phyloP scores from a whole-genome alignment of 768 basidiomycete genomes.

The Amanita phalloides region DNA sequence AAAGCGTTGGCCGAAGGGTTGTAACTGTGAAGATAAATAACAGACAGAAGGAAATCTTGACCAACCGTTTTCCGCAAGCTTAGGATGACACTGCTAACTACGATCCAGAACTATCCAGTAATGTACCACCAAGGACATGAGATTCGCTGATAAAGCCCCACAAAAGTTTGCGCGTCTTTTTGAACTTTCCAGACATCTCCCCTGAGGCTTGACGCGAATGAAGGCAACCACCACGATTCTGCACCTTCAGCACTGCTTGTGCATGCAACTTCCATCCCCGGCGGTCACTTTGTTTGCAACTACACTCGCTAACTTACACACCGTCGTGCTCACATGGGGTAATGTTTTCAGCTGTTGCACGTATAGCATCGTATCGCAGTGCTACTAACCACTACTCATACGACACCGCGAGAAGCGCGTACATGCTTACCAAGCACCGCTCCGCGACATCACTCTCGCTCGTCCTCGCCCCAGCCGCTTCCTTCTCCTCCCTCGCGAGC shows the following conservation, averaged over 20 bases:
- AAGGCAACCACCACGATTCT: constrained; percentile 12
- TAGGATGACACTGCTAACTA: constrained; percentile 12
- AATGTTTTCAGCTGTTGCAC: too few relatives aligned
- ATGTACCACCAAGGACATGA: constrained; percentile 10
- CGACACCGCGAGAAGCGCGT: too few relatives aligned
- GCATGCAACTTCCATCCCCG: constrained; percentile 13
- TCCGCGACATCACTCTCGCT: too few relatives aligned
- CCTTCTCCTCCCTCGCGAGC: too few relatives aligned
- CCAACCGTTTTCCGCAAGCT: constrained; percentile 11
- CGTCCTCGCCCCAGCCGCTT: too few relatives aligned
- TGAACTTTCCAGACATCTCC: constrained; percentile 7
- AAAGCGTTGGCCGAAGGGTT: constrained; percentile 8
- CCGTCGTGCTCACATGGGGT: too few relatives aligned
- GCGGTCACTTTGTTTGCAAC: too few relatives aligned
- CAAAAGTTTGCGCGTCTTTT: constrained; percentile 10
- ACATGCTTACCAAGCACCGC: too few relatives aligned
- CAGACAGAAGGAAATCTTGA: neutral
- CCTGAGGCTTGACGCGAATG: constrained; percentile 2
- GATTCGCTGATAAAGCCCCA: constrained; percentile 12
- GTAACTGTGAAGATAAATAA: constrained; percentile 5
- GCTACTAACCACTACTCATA: too few relatives aligned
- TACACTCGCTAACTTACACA: too few relatives aligned
- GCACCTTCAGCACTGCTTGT: constrained; percentile 10
- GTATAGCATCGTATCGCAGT: too few relatives aligned
- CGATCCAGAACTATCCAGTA: constrained; percentile 10